A percentile compares a stretch with the other conserved stretches of the same genome.
Conservation (phyloP, 345 rosid genomes). For the Eucalyptus tenuipes region DNA sequence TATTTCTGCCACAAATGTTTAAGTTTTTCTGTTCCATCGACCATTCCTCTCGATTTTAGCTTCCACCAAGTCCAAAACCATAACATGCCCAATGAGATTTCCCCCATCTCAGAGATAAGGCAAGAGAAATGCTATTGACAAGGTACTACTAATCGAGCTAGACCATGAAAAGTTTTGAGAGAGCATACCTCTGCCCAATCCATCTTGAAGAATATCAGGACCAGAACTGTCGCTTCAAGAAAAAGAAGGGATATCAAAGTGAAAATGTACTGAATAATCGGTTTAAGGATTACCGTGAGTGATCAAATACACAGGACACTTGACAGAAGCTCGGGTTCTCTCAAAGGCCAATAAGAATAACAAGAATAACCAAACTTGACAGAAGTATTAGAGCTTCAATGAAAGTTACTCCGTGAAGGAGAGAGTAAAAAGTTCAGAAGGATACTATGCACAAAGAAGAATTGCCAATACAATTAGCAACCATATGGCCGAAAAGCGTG, state of each 20-base stretch:
- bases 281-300: slow-evolving; percentile 9
- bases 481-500: slow-evolving; percentile 22
- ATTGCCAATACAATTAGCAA: slow-evolving; percentile 14
- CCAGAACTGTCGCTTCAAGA: slow-evolving; percentile 20
- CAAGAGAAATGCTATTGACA: neutral
- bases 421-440: slow-evolving; percentile 5
- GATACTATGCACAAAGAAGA: slow-evolving; percentile 32
- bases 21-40: neutral
- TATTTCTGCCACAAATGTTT: neutral
- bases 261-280: slow-evolving; percentile 20
- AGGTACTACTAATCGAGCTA: neutral
- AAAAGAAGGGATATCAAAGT: slow-evolving; percentile 15
- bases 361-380: neutral
- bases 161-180: neutral
- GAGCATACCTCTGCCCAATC: slow-evolving; percentile 32
- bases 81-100: neutral
- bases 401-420: neutral
- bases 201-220: slow-evolving; percentile 28
- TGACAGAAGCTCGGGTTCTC: neutral
- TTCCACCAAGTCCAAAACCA: neutral
- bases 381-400: neutral
- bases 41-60: neutral
- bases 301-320: neutral
- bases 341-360: neutral
- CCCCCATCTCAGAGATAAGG: neutral